Evolutionary conservation across 202 grass and related monocot genomes (phyloP), one percentile per base, ranked within the genome.

Genomic region (Saccharum hybrid): DNA sequence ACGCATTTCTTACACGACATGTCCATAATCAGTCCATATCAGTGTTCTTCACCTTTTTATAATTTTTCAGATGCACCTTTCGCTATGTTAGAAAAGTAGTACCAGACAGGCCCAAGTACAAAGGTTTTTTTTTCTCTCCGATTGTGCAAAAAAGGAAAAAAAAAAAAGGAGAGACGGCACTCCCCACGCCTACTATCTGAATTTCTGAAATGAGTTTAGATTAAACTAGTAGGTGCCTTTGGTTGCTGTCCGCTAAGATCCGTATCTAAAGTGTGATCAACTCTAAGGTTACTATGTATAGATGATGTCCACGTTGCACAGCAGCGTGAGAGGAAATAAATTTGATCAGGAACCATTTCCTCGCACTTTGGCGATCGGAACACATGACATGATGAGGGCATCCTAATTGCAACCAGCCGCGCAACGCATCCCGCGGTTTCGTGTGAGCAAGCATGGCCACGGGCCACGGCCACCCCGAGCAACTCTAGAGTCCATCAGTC

Each of bases 231-330:
- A 71, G 15, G 68, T 56, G 64, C 36, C 43, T 87, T 78, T 66
- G 37, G n/a, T 77, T 66, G 77, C 77, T 85, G 81, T 81, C n/a
- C 8, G 1, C 51, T 71, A 70, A 46, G 66, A 72, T 85, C 16
- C 19, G 16, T 18, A 84, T 61, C 40, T 57, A 33, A 5, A 65
- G 19, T 10, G 8, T 10, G 14, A 54, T 52, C 7, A 30, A 18
- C 33, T 52, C 39, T 28, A 39, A 18, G 4, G 33, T 4, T 4
- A 4, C 8, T 2, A n/a, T 56, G 15, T 46, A 3, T 30, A 14
- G n/a, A 60, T 36, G n/a, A 60, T 36, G 3, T 65, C 61, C 33
- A 52, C 41, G 15, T 37, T 13, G 36, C 23, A 16, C 28, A 56
- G 10, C 16, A 39, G 63, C n/a, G 42, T 0, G 9, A 42, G 41